phyloP scores from a whole-genome alignment of 352 stramenopile genomes.

The Blastocystis sp. region DNA sequence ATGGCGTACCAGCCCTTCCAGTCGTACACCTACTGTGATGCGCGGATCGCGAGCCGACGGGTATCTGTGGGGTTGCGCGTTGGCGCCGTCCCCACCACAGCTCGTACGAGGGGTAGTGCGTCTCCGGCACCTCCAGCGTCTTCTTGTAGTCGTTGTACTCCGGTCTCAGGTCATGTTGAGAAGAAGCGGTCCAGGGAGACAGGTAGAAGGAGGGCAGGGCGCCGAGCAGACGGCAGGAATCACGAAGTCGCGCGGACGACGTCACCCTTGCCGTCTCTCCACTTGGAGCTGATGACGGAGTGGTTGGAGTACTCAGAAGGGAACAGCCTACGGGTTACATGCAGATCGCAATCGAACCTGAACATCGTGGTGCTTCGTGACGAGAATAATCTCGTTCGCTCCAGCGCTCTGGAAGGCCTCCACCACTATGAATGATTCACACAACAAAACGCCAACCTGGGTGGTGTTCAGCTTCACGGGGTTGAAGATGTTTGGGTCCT shows the following conservation, averaged over 20 bases:
- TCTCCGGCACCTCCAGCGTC: constrained; percentile 33
- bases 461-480: constrained; percentile 67
- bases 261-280: constrained; percentile 69
- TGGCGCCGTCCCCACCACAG: constrained; percentile 68
- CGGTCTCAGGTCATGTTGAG: constrained; percentile 69
- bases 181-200: constrained; percentile 68
- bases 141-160: constrained; percentile 69
- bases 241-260: constrained; percentile 66
- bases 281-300: constrained; percentile 36
- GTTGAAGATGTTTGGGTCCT: constrained; percentile 69
- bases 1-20: constrained; percentile 68
- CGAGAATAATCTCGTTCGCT: constrained; percentile 64
- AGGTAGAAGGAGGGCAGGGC: constrained; percentile 61
- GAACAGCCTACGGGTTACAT: constrained; percentile 32
- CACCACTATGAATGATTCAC: constrained; percentile 30
- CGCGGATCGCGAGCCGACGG: neutral
- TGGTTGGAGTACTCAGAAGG: constrained; percentile 62
- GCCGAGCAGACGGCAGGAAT: constrained; percentile 47
- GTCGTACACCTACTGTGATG: constrained; percentile 48
- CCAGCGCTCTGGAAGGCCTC: constrained; percentile 55
- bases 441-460: neutral
- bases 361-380: constrained; percentile 69
- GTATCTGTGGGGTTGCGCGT: constrained; percentile 53
- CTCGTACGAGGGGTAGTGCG: constrained; percentile 67
- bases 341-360: neutral